Base-by-base conservation (phyloP, 495 filamentous ascomycete species). In the Aspergillus campestris region DNA sequence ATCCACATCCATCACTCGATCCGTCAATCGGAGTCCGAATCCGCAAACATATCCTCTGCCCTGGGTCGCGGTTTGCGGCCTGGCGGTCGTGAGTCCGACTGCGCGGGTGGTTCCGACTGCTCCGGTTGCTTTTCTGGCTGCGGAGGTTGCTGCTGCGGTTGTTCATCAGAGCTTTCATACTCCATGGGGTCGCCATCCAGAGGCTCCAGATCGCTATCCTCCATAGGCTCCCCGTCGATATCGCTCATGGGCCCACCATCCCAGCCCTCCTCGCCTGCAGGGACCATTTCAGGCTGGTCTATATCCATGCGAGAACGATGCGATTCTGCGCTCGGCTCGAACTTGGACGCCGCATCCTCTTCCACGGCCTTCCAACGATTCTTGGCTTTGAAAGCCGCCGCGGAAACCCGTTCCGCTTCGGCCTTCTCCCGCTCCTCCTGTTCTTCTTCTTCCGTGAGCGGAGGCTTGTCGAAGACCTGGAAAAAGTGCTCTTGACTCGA, bases 41-140 rank as follows among this genome's bases (percentile, higher is more conserved):
- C 84, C 11, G 86, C 90, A 78, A 95, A 96, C 89, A 96, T 94
- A 58, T 96, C 90, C 56, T 88, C 87, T 4, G 90, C 90, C 50
- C 80, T 87, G 59, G 88, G 86, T 39, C 89, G 79, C 51, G 77
- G 78, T 53, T 69, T 72, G 49, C 67, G 66, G 39, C 46, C 45
- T 49, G 63, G 53, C 37, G 58, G 51, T 31, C 56, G 60, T 38
- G 40, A 50, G 28, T 58, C 54, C 5, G 58, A 36, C 18, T 59
- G 59, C 15, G 48, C 51, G 11, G 58, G 43, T 13, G 54, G 46
- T 10, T 63, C 45, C 35, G 44, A 40, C 34, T 61, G 47, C 38
- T 47, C 47, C 8, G 52, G 28, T 33, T 50, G 53, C n/a, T 57
- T 49, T 28, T 53, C 47, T 15, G 50, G 48, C 28, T 64, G 49